Base-by-base conservation (phyloP, 176 grass and related monocot genomes). In the Metroxylon sagu region DNA sequence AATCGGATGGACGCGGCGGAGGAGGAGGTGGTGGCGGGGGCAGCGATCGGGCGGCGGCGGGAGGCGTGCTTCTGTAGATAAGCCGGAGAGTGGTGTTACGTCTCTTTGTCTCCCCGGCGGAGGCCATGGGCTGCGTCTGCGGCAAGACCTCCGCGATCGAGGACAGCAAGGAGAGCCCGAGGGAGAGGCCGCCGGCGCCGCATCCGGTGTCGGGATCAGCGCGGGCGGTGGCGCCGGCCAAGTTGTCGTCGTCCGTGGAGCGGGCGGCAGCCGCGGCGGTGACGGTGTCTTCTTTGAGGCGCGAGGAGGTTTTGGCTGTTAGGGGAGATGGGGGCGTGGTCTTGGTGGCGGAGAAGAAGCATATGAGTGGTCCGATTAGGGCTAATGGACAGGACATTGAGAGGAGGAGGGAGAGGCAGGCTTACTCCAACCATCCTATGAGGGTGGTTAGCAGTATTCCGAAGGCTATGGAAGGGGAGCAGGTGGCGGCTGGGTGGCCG, bases 401-500 rank as follows among this genome's bases (percentile, higher is more conserved):
- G 27, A 73, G 58, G 59, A 72, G 82, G 76, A 74, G 76, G 26
- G 82, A 73, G 66, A 71, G 74, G 78, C 74, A 74, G 3, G 54
- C 73, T 76, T 68, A 72, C 2, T 65, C 65, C 56, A 79, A 64
- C 71, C 80, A 89, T 49, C 79, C 70, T 5, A 51, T 93, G 48
- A 77, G 79, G 85, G 19, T 70, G 18, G 54, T 51, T 52, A 60
- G 68, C 43, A 67, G 79, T 56, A 79, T 93, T 62, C 82, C 88
- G 25, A 85, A 86, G 82, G 71, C 76, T 48, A 12, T 71, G 18
- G 74, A 93, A 62, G 94, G 74, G 53, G 94, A 93, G 70, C 94
- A 92, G 63, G 85, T 98, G 76, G 87, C 88, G 1, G 88, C 76
- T 0, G 94, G 94, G 14, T 98, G 94, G 94, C 94, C 94, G 7